Conservation (phyloP, 345 rosid species). For the Psidium guajava region DNA sequence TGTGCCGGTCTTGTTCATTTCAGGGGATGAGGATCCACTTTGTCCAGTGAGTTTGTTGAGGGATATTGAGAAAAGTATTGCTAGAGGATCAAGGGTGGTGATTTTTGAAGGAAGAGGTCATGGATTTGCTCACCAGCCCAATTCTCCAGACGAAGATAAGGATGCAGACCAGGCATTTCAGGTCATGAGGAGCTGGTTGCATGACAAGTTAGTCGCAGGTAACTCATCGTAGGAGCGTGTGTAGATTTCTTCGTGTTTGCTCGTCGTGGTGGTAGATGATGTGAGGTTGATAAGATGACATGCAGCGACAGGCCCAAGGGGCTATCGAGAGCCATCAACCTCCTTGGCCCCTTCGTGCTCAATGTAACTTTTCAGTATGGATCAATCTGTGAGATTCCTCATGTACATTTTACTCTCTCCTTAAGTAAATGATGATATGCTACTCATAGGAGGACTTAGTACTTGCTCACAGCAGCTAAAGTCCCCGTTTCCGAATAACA, state of each 20-base stretch:
- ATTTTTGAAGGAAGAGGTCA: conserved; percentile 70
- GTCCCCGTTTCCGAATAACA: background rate
- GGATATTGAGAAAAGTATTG: conserved; percentile 35
- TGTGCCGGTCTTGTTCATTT: conserved; percentile 63
- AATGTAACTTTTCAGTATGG: background rate
- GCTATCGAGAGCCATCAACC: background rate
- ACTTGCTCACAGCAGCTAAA: background rate
- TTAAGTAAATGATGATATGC: background rate
- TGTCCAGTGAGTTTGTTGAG: conserved; percentile 36
- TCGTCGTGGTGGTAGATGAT: background rate
- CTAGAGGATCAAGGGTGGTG: conserved; percentile 34
- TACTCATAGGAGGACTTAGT: background rate
- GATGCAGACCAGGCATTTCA: conserved; percentile 74
- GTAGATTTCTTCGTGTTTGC: background rate
- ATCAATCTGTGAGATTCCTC: background rate
- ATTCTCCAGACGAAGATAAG: conserved; percentile 58
- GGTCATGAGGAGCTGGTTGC: conserved; percentile 62
- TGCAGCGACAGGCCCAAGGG: background rate
- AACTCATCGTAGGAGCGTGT: background rate
- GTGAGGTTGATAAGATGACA: background rate
- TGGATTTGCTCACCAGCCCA: conserved; percentile 66
- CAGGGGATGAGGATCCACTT: conserved; percentile 67
- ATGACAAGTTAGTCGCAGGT: conserved; percentile 25
- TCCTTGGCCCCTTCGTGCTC: background rate
- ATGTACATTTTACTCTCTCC: background rate